Evolutionary conservation across 2,329 filamentous ascomycete species (phyloP).

Genomic region (Elsinoe perseae): DNA sequence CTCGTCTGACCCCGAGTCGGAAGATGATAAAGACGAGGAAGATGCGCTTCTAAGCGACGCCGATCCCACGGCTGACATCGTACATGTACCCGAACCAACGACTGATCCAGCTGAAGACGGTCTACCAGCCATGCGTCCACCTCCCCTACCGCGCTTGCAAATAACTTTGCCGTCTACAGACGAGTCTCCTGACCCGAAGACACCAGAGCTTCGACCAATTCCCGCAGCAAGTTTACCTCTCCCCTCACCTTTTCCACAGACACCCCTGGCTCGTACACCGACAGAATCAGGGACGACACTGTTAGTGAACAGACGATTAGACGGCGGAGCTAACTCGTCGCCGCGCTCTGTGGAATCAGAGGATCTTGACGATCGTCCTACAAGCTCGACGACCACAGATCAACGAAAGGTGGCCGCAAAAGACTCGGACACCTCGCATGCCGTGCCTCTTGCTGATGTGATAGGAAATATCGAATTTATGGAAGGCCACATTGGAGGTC

Average conservation of each 20-base stretch:
- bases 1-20: neutral
- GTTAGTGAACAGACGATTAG: neutral
- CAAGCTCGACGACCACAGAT: neutral
- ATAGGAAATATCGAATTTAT: neutral
- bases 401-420: no score
- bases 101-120: no score
- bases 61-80: neutral
- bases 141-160: slow-evolving; percentile 23
- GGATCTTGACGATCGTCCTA: neutral
- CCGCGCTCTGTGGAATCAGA: neutral
- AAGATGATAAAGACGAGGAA: slow-evolving; percentile 8
- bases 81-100: no score
- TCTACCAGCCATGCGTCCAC: slow-evolving; percentile 22
- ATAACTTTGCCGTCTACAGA: slow-evolving; percentile 19
- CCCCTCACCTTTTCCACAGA: slow-evolving; percentile 29
- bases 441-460: neutral
- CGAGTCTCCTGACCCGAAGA: slow-evolving; percentile 22
- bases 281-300: neutral
- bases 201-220: slow-evolving; percentile 27
- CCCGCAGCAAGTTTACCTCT: slow-evolving; percentile 26
- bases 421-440: neutral
- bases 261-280: neutral
- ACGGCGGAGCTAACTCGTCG: neutral
- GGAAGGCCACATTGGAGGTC: slow-evolving; percentile 3
- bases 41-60: neutral